Base-by-base conservation (phyloP, 352 stramenopile species). In the Elongisporangium anandrum region DNA sequence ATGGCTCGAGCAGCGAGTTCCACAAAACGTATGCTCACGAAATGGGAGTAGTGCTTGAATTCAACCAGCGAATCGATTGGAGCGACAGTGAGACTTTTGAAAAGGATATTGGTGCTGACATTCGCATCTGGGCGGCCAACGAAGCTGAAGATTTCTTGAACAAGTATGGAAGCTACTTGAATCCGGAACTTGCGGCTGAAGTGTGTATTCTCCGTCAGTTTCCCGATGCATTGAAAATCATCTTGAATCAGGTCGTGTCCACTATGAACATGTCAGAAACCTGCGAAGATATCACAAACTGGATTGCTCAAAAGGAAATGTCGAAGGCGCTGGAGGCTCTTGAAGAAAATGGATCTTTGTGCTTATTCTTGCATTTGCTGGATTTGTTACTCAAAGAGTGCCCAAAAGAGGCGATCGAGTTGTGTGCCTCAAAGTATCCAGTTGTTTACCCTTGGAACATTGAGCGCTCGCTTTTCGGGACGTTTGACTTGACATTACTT, bases 141-240 rank as follows among this genome's bases (percentile, higher is more conserved):
- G 81, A 91, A 62, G 73, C 83, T 4, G 66, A 93, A 61, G 72
- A 68, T 0, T 94, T 94, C 57, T 70, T 94, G 23, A 69, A 63
- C 53, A 93, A 91, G 56, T 95, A 95, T 47, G 85, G 85, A 9
- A 85, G 85, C 24, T 95, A 95, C 59, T 66, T 95, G 51, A 91
- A 92, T 54, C 79, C 86, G 6, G 87, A 95, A 52, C 66, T 93
- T 39, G 87, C 87, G 19, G 84, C 85, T 39, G 77, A 94, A 64
- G 72, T 93, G 0, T 94, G 85, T 64, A 94, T 87, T 26, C 68
- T 86, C 50, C 80, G 71, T 15, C 66, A 81, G 12, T 88, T 93
- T 57, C 70, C 74, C 7, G 66, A 61, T n/a, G 83, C 80, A 20
- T 65, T 94, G 23, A 85, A 85, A 38, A 64, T 81, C 49, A 79